phyloP scores from a whole-genome alignment of 176 grass and related monocot genomes.

The Oryza australiensis region DNA sequence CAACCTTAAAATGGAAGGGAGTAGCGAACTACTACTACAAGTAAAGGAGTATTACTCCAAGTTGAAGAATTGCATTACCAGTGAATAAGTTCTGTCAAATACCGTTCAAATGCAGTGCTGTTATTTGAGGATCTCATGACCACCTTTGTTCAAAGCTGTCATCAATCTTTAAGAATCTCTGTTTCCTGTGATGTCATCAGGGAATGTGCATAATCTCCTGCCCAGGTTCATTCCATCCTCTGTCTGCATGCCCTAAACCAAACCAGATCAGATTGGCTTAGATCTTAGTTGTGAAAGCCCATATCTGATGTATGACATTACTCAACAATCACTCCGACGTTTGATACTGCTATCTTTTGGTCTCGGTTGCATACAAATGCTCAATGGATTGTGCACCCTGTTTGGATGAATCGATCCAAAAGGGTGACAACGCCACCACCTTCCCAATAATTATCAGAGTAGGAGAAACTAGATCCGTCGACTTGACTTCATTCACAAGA shows the following conservation, averaged over 20 bases:
- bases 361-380: conserved; percentile 36
- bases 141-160: neutral
- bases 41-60: neutral
- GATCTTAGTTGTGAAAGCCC: conserved; percentile 24
- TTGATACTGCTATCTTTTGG: conserved; percentile 30
- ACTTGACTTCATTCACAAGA: conserved; percentile 73
- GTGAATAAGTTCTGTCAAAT: conserved; percentile 16
- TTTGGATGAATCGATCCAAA: conserved; percentile 57
- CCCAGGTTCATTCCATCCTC: neutral
- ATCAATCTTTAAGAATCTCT: neutral
- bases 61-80: neutral
- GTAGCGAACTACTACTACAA: neutral
- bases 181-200: conserved; percentile 8
- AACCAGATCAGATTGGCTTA: conserved; percentile 13
- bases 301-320: conserved; percentile 5
- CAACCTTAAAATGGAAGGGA: neutral
- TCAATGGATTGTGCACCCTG: conserved; percentile 29
- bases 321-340: neutral
- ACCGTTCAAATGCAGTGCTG: neutral
- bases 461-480: conserved; percentile 60
- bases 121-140: neutral
- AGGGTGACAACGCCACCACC: conserved; percentile 76
- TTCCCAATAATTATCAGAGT: conserved; percentile 90
- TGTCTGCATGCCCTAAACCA: neutral
- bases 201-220: neutral